These are phyloP conservation scores for Stephania japonica DNA, from an alignment of 164 flowering plant genomes.

Conservation along the genomic window DNA sequence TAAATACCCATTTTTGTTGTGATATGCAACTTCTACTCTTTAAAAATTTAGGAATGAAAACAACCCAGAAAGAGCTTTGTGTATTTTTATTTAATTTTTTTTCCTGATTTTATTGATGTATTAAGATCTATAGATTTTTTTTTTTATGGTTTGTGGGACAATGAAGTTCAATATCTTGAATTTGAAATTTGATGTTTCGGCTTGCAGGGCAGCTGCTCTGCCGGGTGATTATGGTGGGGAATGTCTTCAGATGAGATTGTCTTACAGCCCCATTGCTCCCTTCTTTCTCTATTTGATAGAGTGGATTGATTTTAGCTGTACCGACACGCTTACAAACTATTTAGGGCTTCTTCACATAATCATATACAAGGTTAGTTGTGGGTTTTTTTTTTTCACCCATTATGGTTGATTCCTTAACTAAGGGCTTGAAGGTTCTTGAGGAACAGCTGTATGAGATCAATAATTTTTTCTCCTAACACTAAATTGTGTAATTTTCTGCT, in stretches of 20 bases:
- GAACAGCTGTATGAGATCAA: neutral
- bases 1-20: neutral
- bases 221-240: constrained; percentile 57
- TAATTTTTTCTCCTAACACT: neutral
- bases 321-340: constrained; percentile 59
- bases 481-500: neutral
- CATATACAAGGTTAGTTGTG: constrained; percentile 53
- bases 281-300: constrained; percentile 60
- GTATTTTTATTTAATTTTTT: neutral
- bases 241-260: constrained; percentile 64
- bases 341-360: constrained; percentile 81
- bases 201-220: constrained; percentile 74
- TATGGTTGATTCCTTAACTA: neutral
- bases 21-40: no score
- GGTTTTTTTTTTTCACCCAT: constrained; percentile 7
- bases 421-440: neutral
- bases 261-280: constrained; percentile 75
- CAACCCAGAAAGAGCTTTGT: neutral
- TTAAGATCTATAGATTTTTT: neutral
- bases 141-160: neutral
- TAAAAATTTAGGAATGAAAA: neutral
- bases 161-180: neutral
- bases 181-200: constrained; percentile 7
- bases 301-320: constrained; percentile 80
- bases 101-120: neutral